Base-by-base conservation (phyloP, 2,329 filamentous ascomycete species). In the Diaporthe helianthi region DNA sequence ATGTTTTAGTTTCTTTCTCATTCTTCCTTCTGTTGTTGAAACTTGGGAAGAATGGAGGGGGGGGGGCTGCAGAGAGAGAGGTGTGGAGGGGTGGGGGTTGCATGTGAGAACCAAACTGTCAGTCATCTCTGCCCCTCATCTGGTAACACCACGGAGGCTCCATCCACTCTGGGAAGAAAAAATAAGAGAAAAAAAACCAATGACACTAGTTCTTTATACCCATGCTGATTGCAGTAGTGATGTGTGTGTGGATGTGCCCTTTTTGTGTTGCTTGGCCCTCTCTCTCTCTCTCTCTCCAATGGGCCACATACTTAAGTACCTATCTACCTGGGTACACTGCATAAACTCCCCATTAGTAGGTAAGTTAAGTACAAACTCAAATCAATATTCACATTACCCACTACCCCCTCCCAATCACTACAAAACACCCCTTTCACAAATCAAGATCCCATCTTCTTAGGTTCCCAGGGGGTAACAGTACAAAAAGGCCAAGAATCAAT, bases 401-500 rank as follows among this genome's bases (percentile, higher is more conserved):
- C 10, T 17, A 19, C n/a, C 26, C 41, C 41, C 1, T 6, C 24
- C 17, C n/a, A 26, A 5, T 31, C 33, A 26, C 31, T 13, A n/a
- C 5, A 22, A 3, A 26, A 33, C n/a, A 38, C 29, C 33, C n/a
- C 47, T 38, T 8, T 51, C 47, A 33, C 54, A 61, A 61, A 52
- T 65, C 61, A 47, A 65, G 46, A 65, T 65, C 61, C 22, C 33
- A 36, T 24, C 19, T 49, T 36, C 29, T 33, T 33, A 10, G 36
- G 46, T 65, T 51, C 47, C 31, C 24, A 41, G 58, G 36, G 36
- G 31, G 3, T n/a, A n/a, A 10, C 10, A 10, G 38, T 29, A 36
- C 26, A 33, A 61, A 46, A 47, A 47, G 24, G 41, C 41, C 41
- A 41, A 61, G 38, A 41, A 12, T 33, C 36, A 31, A 31, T 46